phyloP scores from a whole-genome alignment of 148 eudicot genomes.

The Beta vulgaris region DNA sequence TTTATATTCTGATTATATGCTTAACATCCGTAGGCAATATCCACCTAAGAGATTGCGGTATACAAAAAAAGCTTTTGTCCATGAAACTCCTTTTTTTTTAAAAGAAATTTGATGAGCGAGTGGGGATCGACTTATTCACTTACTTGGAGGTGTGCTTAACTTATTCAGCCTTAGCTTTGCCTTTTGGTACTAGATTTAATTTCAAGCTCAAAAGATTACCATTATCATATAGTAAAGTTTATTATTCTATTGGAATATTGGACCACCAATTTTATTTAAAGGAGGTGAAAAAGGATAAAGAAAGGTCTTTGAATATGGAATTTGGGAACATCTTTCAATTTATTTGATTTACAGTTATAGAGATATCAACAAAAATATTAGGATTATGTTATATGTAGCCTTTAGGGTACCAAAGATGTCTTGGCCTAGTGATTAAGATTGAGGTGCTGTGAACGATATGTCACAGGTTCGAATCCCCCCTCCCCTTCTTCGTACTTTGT shows the following conservation, averaged over 20 bases:
- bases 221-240: conserved; percentile 1
- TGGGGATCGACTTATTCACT: conserved; percentile 1
- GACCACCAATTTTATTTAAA: conserved; percentile 5
- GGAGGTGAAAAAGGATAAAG: background rate
- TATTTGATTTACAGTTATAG: background rate
- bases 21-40: conserved; percentile 8
- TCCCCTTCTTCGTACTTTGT: too few species aligned
- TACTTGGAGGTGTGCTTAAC: background rate
- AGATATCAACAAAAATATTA: background rate
- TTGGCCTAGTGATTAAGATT: too few species aligned
- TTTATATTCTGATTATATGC: background rate
- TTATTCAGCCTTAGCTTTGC: background rate
- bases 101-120: too few species aligned
- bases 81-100: background rate
- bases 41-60: background rate
- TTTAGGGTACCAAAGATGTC: too few species aligned
- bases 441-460: too few species aligned
- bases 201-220: background rate
- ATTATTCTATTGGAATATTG: conserved; percentile 12
- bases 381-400: too few species aligned
- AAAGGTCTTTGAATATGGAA: background rate
- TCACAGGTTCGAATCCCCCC: too few species aligned
- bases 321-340: background rate
- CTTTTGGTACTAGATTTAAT: background rate
- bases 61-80: background rate